Evolutionary conservation across 106 monocot genomes (phyloP), one percentile per base, ranked within the genome.

Genomic region (Dioscorea dumetorum): DNA sequence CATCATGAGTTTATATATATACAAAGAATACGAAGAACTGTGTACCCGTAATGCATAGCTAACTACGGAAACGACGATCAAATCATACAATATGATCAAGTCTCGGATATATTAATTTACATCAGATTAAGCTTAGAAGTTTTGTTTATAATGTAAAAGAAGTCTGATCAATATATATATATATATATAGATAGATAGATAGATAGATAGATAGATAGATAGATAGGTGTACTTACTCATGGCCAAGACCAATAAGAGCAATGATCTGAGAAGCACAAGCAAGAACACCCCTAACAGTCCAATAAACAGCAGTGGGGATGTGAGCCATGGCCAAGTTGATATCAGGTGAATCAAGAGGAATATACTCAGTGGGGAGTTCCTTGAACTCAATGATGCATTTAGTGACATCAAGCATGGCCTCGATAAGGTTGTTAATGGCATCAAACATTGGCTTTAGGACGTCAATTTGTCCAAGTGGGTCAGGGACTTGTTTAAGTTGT

Each of bases 271-370:
- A 76, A 10, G 68, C 57, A 60, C 91, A 91, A 8, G 91, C 84
- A 15, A 87, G 63, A 12, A 77, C 63, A 35, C 84, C 65, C 67
- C 91, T 70, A 19, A 84, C 73, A 34, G 69, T 67, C 91, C 91
- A 91, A 65, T 87, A 91, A n/a, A 82, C 87, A 0, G 87, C 91
- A 12, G 91, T 84, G 18, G 91, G 91, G 51, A 91, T 87, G 63
- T 87, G 81, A 5, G 61, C 53, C 76, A 84, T 66, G 19, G 91
- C 79, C 61, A 16, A 74, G 58, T 67, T 9, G 67, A 87, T 77
- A 50, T 84, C 82, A 0, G 82, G 67, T 0, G 74, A 61, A 61
- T 91, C 87, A 8, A 73, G 22, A 2, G 60, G 33, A 33, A 91
- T 78, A 70, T 87, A 79, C 61, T 87, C 84, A 0, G 74, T 13